phyloP scores from a whole-genome alignment of 2,329 filamentous ascomycete genomes.

The Fusarium graminum region DNA sequence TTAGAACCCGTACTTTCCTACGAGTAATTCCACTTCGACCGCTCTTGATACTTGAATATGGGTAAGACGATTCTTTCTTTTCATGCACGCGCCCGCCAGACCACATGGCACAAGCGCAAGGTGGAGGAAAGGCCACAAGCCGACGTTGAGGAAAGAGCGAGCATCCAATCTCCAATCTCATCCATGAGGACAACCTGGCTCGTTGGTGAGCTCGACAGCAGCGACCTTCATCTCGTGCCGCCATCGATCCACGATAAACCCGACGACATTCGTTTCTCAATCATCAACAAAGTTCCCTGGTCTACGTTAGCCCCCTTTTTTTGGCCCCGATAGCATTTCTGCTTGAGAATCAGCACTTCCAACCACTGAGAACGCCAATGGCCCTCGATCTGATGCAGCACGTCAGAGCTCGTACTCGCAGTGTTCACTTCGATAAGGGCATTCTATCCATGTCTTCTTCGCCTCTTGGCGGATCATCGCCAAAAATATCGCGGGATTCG shows the following conservation, averaged over 20 bases:
- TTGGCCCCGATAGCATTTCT: constrained; percentile 50
- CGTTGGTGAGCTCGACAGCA: constrained; percentile 22
- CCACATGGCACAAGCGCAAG: constrained; percentile 43
- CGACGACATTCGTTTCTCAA: constrained; percentile 55
- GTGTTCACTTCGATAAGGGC: constrained; percentile 62
- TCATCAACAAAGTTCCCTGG: constrained; percentile 63
- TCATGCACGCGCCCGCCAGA: constrained; percentile 35
- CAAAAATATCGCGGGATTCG: constrained; percentile 34
- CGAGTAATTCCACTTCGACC: constrained; percentile 50
- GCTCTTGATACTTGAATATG: constrained; percentile 58
- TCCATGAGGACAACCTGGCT: constrained; percentile 42
- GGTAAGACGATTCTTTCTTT: constrained; percentile 57
- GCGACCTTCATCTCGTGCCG: constrained; percentile 35
- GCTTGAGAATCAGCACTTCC: constrained; percentile 40
- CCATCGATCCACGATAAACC: constrained; percentile 50
- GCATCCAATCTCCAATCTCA: constrained; percentile 24
- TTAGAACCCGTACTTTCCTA: constrained; percentile 52
- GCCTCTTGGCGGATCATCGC: constrained; percentile 24
- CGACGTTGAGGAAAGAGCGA: constrained; percentile 44
- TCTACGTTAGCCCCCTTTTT: constrained; percentile 55
- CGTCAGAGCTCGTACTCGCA: constrained; percentile 61
- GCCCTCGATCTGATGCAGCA: constrained; percentile 59
- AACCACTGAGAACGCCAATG: constrained; percentile 54
- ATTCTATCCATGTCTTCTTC: constrained; percentile 33
- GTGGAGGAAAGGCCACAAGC: constrained; percentile 30